Conservation (phyloP, 2,329 filamentous ascomycete genomes). For the Uncinocarpus reesii region DNA sequence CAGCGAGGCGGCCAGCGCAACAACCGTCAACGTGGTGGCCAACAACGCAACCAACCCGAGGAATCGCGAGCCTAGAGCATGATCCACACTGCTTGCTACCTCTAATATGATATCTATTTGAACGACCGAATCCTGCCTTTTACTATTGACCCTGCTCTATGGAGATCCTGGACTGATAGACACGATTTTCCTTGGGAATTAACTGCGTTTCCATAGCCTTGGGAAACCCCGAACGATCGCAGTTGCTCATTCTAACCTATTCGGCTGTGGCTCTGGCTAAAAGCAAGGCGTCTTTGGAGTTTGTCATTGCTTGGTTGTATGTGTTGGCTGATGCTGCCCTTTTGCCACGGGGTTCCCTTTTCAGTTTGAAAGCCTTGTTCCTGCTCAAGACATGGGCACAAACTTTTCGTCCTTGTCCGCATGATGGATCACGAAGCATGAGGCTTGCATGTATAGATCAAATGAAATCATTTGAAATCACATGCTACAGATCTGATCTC, state of each 20-base stretch:
- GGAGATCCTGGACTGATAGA: background rate
- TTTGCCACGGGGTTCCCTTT: background rate
- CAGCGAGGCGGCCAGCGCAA: constrained; percentile 30
- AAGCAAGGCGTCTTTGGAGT: constrained; percentile 20
- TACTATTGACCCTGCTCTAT: background rate
- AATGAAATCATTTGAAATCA: constrained; percentile 3
- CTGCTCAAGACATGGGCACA: too few species aligned
- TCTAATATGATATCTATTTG: background rate
- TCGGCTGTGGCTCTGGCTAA: constrained; percentile 16
- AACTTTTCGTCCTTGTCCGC: background rate
- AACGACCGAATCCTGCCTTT: background rate
- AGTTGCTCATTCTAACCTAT: constrained; percentile 2
- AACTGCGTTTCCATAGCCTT: background rate
- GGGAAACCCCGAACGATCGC: background rate
- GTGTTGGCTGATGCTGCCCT: background rate
- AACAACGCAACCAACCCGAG: constrained; percentile 32
- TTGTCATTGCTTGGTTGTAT: constrained; percentile 3
- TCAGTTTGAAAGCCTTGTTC: background rate
- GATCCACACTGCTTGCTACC: background rate
- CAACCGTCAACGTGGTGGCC: constrained; percentile 36
- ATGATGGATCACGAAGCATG: constrained; percentile 6
- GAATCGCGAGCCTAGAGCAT: constrained; percentile 29
- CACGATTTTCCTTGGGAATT: constrained; percentile 1
- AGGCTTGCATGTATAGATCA: constrained; percentile 10
- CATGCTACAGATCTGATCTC: background rate